Base-by-base conservation (phyloP, 2,329 filamentous ascomycete species). In the Pyrenochaeta sp. region DNA sequence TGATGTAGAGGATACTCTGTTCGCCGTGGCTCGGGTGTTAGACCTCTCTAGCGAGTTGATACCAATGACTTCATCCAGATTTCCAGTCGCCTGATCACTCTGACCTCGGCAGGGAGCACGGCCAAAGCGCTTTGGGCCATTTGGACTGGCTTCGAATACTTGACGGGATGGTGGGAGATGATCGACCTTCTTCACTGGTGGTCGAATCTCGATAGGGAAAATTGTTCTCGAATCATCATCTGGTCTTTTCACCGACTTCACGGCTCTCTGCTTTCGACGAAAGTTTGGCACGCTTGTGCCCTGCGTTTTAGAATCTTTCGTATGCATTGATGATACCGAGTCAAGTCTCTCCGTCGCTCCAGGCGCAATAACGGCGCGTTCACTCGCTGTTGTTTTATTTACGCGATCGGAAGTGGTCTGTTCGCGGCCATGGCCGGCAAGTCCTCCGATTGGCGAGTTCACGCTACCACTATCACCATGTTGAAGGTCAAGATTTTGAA, bases 381-480 rank as follows among this genome's bases (percentile, higher is more conserved):
- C 33, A 17, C 23, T 39, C 15, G 21, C 17, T 10, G 17, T 35
- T 44, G 32, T 12, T 18, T 17, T 45, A 45, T 56, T 40, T 44
- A 47, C 43, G 56, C 45, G 56, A 48, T 21, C 36, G 6, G 17
- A 7, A 21, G 45, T 46, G 60, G 49, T 42, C 58, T 44, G 57
- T 56, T 56, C 60, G 27, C 42, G 43, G 21, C 54, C 21, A 23
- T 39, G 32, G 11, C 48, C 60, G 45, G 60, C 41, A 30, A 42
- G 35, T 45, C 21, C 23, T 36, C 57, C 39, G 52, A 58, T 53
- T 52, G 49, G 47, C 30, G 30, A 21, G 31, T 36, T 20, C 23
- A 27, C 4, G 23, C 23, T 9, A 27, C 23, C 23, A 27, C 23
- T 9, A 4, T 23, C 7, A 11, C 27, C 27, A 18, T 20, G 35